Percentiles rank a stretch among this genome's conserved stretches.
Evolutionary conservation across 805 yeast species (phyloP).

Genomic region (Hanseniaspora taiwanica): DNA sequence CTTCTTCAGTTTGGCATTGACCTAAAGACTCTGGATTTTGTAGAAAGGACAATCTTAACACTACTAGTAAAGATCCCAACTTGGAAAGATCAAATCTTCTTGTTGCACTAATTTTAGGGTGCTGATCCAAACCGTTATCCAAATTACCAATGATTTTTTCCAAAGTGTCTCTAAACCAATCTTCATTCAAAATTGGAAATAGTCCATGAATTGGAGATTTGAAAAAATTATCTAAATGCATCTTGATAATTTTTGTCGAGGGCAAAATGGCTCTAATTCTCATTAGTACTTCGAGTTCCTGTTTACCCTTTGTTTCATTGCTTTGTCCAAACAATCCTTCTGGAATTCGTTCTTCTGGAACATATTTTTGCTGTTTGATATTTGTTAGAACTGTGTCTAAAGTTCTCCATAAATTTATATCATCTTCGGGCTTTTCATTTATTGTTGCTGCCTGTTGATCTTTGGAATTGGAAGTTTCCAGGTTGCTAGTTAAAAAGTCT

Average conservation of each 20-base stretch:
- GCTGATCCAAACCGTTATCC: conserved; percentile 22
- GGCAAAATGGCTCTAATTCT: conserved; percentile 31
- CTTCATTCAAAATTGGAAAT: conserved; percentile 33
- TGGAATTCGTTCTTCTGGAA: conserved; percentile 5
- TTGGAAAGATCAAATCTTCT: conserved; percentile 36
- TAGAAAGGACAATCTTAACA: conserved; percentile 31
- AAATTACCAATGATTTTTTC: conserved; percentile 26
- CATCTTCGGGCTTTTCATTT: conserved; percentile 3
- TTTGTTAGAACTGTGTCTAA: conserved; percentile 8
- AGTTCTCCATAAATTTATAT: conserved; percentile 9
- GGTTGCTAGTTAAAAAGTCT: neutral
- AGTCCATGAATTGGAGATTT: conserved; percentile 30
- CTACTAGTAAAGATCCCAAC: conserved; percentile 32
- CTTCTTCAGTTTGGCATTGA: conserved; percentile 16
- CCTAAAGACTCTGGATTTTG: conserved; percentile 25
- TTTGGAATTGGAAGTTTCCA: neutral
- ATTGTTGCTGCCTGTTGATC: neutral
- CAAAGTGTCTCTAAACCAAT: conserved; percentile 22
- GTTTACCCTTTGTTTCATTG: conserved; percentile 9
- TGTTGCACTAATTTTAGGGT: conserved; percentile 24
- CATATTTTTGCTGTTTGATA: conserved; percentile 1
- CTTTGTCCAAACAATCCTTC: conserved; percentile 8
- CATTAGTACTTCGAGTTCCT: conserved; percentile 14
- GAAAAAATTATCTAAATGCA: conserved; percentile 32
- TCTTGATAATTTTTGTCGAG: conserved; percentile 31